Base-by-base conservation (phyloP, 495 filamentous ascomycete species). In the Aspergillus avenaceus region DNA sequence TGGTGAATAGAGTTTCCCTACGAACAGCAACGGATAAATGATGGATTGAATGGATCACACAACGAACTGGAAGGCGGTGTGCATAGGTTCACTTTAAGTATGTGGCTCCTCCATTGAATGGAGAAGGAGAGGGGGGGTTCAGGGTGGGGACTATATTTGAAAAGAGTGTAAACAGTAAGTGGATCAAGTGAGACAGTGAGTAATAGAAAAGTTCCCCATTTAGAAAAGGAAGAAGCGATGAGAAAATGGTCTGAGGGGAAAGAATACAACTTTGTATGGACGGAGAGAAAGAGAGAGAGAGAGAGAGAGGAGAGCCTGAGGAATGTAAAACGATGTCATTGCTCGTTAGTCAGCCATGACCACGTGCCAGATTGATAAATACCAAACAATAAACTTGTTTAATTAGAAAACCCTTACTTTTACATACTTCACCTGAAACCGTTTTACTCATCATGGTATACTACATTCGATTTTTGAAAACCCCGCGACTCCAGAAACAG, bases 401-500 rank as follows among this genome's bases (percentile, higher is more conserved):
- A n/a, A n/a, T n/a, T n/a, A n/a, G n/a, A n/a, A n/a, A n/a, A n/a
- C n/a, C n/a, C n/a, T n/a, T n/a, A n/a, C n/a, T n/a, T n/a, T n/a
- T n/a, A n/a, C n/a, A n/a, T n/a, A n/a, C n/a, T n/a, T n/a, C n/a
- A n/a, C n/a, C n/a, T n/a, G n/a, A n/a, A n/a, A n/a, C n/a, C n/a
- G n/a, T 29, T n/a, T 12, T 21, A n/a, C 28, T 8, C 49, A 56
- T 28, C 7, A 80, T 78, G 76, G 75, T 79, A 5, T 84, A 88
- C 58, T 93, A 92, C 71, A 80, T 91, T 50, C 84, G 87, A 23
- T 83, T 90, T 47, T 65, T 91, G 28, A 87, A 90, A 42, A 70
- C 83, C 1, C 84, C 87, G 0, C 71, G 70, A 49, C 53, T 78
- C 46, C 71, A 71, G 42, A 62, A 63, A 47, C 64, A 65, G 24